Percentiles rank a stretch among this genome's conserved stretches.
Evolutionary conservation across 208 protist species (phyloP).

Genomic region (Leishmania turanica): DNA sequence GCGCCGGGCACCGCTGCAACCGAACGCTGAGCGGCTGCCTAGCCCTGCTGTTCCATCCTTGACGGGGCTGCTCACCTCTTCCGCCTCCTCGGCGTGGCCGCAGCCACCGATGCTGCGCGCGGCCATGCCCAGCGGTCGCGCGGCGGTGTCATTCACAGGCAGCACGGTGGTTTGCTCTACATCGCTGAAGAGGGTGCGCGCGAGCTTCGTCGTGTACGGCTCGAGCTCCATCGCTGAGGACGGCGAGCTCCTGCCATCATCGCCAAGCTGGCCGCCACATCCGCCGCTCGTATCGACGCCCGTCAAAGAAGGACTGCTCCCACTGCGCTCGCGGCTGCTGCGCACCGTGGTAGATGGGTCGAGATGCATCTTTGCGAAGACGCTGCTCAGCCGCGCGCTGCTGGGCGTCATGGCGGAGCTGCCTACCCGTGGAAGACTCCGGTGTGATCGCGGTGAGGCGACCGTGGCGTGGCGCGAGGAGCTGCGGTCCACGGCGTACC

Average conservation of each 20-base stretch:
- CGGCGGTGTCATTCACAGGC: slow-evolving; percentile 36
- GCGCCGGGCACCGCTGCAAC: too few relatives aligned
- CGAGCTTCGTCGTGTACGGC: slow-evolving; percentile 81
- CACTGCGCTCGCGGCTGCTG: slow-evolving; percentile 20
- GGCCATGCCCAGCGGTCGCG: slow-evolving; percentile 10
- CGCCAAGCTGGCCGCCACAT: background rate
- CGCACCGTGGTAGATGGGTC: slow-evolving; percentile 20
- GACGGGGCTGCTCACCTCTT: background rate
- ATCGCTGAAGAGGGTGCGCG: slow-evolving; percentile 72
- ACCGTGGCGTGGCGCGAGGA: slow-evolving; percentile 1
- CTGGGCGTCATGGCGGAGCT: slow-evolving; percentile 6
- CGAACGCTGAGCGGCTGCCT: background rate
- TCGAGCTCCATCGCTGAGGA: slow-evolving; percentile 47
- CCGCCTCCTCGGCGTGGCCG: slow-evolving; percentile 11
- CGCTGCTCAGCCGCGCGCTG: slow-evolving; percentile 22
- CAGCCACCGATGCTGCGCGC: background rate
- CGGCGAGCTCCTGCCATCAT: background rate
- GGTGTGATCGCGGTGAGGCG: slow-evolving; percentile 13
- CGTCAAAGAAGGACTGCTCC: slow-evolving; percentile 7
- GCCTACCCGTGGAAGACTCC: slow-evolving; percentile 20
- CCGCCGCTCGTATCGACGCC: background rate
- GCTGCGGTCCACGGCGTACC: slow-evolving; percentile 14
- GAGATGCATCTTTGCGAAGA: slow-evolving; percentile 49
- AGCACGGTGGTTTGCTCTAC: slow-evolving; percentile 73
- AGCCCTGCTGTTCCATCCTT: background rate